phyloP scores from a whole-genome alignment of 805 yeast species.

The Hanseniaspora singularis region DNA sequence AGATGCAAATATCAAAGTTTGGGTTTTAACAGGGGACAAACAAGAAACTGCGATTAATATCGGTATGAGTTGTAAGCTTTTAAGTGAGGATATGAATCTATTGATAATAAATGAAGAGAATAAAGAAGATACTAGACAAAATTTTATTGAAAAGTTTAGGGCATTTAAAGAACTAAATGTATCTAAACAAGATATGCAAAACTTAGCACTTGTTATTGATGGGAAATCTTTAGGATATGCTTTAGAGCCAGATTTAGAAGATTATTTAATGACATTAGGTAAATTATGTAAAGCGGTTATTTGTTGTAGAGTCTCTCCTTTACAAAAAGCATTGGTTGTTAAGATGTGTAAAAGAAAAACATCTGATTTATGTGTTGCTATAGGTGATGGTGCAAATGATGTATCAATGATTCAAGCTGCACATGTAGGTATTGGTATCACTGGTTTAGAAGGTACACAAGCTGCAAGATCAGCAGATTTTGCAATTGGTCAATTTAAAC shows the following conservation, averaged over 20 bases:
- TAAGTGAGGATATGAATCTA: slow-evolving; percentile 92
- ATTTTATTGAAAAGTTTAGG: slow-evolving; percentile 59
- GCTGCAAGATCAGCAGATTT: slow-evolving; percentile 97
- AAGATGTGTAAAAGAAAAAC: slow-evolving; percentile 81
- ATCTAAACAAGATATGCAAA: slow-evolving; percentile 55
- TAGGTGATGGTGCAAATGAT: slow-evolving; percentile 99
- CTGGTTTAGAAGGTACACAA: slow-evolving; percentile 99
- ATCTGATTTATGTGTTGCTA: slow-evolving; percentile 63
- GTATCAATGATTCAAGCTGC: slow-evolving; percentile 99
- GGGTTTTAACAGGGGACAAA: slow-evolving; percentile 97
- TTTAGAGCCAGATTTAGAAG: slow-evolving; percentile 67
- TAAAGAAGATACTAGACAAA: slow-evolving; percentile 61
- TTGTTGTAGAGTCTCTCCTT: slow-evolving; percentile 95
- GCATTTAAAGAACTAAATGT: slow-evolving; percentile 59
- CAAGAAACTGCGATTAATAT: slow-evolving; percentile 98
- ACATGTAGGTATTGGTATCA: slow-evolving; percentile 96
- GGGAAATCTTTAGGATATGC: slow-evolving; percentile 87
- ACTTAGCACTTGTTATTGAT: slow-evolving; percentile 83
- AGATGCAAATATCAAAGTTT: slow-evolving; percentile 89
- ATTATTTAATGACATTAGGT: slow-evolving; percentile 64
- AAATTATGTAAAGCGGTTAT: slow-evolving; percentile 87
- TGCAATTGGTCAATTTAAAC: slow-evolving; percentile 91
- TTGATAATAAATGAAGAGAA: slow-evolving; percentile 78
- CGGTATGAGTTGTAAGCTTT: slow-evolving; percentile 92
- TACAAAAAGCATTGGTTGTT: slow-evolving; percentile 93